phyloP scores from a whole-genome alignment of 495 filamentous ascomycete genomes.

The Haplographium delicatum region DNA sequence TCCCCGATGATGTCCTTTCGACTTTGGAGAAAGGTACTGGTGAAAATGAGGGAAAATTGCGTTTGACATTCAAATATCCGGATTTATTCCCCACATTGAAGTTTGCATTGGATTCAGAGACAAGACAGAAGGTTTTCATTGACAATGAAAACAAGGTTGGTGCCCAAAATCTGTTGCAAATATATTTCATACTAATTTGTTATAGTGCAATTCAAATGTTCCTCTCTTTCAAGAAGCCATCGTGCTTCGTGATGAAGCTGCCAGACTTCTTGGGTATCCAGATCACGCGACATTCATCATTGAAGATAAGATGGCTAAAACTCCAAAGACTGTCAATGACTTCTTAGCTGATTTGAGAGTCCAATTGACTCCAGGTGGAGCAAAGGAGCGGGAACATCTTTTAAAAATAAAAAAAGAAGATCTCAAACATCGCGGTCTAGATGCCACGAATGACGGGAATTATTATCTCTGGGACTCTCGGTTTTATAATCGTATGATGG shows the following conservation, averaged over 20 bases:
- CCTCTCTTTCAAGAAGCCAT: constrained; percentile 84
- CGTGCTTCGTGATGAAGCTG: constrained; percentile 85
- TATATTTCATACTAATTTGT: no score
- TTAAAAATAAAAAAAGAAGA: constrained; percentile 78
- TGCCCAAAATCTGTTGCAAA: no score
- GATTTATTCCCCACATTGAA: constrained; percentile 57
- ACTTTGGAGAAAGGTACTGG: constrained; percentile 65
- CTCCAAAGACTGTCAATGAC: constrained; percentile 72
- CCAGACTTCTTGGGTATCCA: constrained; percentile 83
- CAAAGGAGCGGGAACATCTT: constrained; percentile 67
- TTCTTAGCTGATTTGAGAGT: constrained; percentile 78
- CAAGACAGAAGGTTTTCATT: constrained; percentile 49
- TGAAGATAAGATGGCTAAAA: constrained; percentile 98
- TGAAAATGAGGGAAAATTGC: constrained; percentile 57
- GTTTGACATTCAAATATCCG: constrained; percentile 57
- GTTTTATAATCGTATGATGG: constrained; percentile 85
- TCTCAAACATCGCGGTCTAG: constrained; percentile 47
- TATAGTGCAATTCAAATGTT: constrained; percentile 75
- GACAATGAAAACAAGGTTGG: constrained; percentile 54
- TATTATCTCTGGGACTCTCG: constrained; percentile 69
- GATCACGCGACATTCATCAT: constrained; percentile 89
- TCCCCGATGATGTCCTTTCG: constrained; percentile 49
- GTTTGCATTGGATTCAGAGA: constrained; percentile 50
- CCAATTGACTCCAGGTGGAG: constrained; percentile 69
- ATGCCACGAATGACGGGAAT: constrained; percentile 52